Percentiles rank a stretch among this genome's conserved stretches.
Evolutionary conservation across 208 protist genomes (phyloP).

Genomic region (Novymonas esmeraldas): DNA sequence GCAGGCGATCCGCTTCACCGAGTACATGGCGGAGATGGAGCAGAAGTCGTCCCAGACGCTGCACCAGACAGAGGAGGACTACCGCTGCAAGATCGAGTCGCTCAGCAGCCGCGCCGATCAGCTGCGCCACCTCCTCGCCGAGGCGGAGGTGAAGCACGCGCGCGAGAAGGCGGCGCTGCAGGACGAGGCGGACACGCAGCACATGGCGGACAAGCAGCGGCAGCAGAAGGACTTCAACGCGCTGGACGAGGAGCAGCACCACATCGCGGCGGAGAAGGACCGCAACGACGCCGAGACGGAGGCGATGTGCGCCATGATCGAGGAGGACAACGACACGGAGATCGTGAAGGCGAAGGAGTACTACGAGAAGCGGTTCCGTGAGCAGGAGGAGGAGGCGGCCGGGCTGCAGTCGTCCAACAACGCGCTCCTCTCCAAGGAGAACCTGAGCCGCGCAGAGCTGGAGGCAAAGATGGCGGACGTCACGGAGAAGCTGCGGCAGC

Average conservation of each 20-base stretch:
- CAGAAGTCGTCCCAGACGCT: constrained; percentile 62
- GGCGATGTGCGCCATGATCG: constrained; percentile 88
- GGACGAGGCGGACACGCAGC: constrained; percentile 41
- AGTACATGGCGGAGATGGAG: constrained; percentile 91
- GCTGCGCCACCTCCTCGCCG: constrained; percentile 74
- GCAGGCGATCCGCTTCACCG: constrained; percentile 95
- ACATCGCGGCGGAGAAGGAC: constrained; percentile 65
- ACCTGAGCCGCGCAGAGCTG: constrained; percentile 92
- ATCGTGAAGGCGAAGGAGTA: constrained; percentile 93
- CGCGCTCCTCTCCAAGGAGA: constrained; percentile 86
- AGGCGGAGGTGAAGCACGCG: constrained; percentile 67
- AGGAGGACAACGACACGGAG: constrained; percentile 96
- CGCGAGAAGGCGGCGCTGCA: constrained; percentile 53
- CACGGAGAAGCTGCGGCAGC: constrained; percentile 84
- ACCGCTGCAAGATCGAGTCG: constrained; percentile 91
- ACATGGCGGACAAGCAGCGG: constrained; percentile 47
- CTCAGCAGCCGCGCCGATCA: constrained; percentile 78
- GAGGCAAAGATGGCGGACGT: constrained; percentile 89
- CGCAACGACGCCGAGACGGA: constrained; percentile 81
- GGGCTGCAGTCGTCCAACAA: constrained; percentile 91
- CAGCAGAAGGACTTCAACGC: constrained; percentile 47
- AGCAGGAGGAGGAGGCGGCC: constrained; percentile 88
- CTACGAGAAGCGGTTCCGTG: constrained; percentile 92
- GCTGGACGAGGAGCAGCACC: constrained; percentile 70
- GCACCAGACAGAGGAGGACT: constrained; percentile 86